Evolutionary conservation across 2,329 filamentous ascomycete species (phyloP).

Genomic region (Apiospora arundinis): DNA sequence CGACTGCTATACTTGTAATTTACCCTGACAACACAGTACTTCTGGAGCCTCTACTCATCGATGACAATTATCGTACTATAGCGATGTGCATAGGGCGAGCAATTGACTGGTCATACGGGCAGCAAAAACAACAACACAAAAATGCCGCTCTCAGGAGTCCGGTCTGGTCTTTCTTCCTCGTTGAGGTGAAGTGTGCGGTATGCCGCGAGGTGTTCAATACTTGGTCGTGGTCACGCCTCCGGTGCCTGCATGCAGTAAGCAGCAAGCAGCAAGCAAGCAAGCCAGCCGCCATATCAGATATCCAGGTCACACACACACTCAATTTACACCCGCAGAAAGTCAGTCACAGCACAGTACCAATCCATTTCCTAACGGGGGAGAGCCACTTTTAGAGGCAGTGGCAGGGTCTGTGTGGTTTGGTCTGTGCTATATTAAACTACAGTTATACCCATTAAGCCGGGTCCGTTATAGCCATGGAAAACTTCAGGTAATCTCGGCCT

Average conservation of each 20-base stretch:
- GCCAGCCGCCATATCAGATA: constrained; percentile 1
- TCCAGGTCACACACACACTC: constrained; percentile 9
- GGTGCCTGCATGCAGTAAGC: constrained; percentile 11
- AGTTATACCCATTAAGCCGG: constrained; percentile 21
- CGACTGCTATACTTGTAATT: neutral
- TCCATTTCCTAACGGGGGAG: neutral
- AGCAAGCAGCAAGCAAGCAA: constrained; percentile 12
- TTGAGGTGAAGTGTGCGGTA: neutral
- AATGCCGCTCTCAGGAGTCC: neutral
- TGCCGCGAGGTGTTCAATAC: neutral
- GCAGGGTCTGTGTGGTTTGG: constrained; percentile 14
- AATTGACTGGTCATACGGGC: neutral
- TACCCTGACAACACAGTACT: neutral
- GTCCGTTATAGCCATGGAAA: constrained; percentile 19
- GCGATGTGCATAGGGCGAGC: too few relatives aligned
- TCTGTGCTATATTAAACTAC: constrained; percentile 5
- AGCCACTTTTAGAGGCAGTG: constrained; percentile 10
- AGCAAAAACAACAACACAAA: neutral
- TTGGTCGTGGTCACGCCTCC: neutral
- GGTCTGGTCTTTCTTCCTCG: neutral
- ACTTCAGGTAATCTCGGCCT: constrained; percentile 20
- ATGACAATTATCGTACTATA: neutral
- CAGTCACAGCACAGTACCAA: constrained; percentile 5
- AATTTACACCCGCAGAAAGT: neutral
- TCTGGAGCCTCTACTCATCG: neutral